Percentiles rank a stretch among this genome's conserved stretches.
Evolutionary conservation across 371 early-diverging fungal species (phyloP).

Genomic region (Apophysomyces variabilis): DNA sequence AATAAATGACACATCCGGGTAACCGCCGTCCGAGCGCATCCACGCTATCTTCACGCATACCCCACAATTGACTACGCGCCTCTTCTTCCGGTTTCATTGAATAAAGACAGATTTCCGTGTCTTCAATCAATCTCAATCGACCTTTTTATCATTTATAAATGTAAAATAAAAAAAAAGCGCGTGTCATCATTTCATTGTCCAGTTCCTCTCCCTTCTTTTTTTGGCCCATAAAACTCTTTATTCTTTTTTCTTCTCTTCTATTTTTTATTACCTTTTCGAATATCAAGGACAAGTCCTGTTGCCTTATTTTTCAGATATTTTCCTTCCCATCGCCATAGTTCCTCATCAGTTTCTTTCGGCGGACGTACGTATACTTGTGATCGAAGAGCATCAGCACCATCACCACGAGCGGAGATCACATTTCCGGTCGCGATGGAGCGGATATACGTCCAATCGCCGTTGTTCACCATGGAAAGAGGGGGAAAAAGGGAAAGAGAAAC

Average conservation of each 20-base stretch:
- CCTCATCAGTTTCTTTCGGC: constrained; percentile 32
- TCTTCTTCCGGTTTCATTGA: constrained; percentile 38
- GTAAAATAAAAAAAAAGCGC: not conserved
- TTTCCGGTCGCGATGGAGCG: constrained; percentile 38
- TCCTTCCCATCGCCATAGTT: constrained; percentile 54
- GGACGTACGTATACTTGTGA: constrained; percentile 45
- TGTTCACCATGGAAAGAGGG: not conserved
- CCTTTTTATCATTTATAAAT: constrained; percentile 25
- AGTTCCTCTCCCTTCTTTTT: too few species aligned
- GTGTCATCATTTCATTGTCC: too few species aligned
- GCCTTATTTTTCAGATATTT: constrained; percentile 47
- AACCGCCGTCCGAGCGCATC: constrained; percentile 33
- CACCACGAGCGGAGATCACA: constrained; percentile 36
- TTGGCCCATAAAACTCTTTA: too few species aligned
- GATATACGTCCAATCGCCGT: constrained; percentile 48
- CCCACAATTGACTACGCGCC: constrained; percentile 50
- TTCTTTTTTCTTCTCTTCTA: too few species aligned
- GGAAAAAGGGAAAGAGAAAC: constrained; percentile 13
- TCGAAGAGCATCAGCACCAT: constrained; percentile 24
- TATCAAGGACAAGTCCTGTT: constrained; percentile 44
- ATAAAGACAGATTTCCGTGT: constrained; percentile 55
- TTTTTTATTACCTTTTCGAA: constrained; percentile 47
- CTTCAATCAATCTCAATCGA: constrained; percentile 51
- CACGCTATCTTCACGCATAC: constrained; percentile 28
- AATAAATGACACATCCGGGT: constrained; percentile 42